A percentile compares a stretch with the other conserved stretches of the same genome.
Conservation (phyloP, 768 basidiomycete species). For the Cantharellus anzutake region DNA sequence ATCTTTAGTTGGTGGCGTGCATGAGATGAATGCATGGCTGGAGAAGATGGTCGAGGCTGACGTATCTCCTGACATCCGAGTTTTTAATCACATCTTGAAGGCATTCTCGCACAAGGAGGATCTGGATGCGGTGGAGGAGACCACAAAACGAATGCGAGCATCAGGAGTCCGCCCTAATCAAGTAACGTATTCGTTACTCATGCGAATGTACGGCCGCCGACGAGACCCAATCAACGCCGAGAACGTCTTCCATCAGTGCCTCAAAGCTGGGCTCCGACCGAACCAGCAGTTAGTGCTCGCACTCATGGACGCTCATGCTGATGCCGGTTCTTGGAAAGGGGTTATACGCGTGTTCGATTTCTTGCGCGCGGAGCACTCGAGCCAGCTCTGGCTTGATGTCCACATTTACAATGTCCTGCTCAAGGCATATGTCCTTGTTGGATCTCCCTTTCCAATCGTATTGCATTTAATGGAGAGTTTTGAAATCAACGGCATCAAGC, state of each 20-base stretch:
- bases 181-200: constrained; percentile 44
- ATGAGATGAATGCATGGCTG: constrained; percentile 36
- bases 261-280: constrained; percentile 40
- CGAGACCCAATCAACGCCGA: constrained; percentile 48
- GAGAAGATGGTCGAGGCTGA: constrained; percentile 29
- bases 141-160: constrained; percentile 43
- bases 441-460: constrained; percentile 52
- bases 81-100: constrained; percentile 43
- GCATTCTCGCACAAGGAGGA: constrained; percentile 37
- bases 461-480: constrained; percentile 38
- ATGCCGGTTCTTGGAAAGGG: constrained; percentile 59
- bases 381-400: constrained; percentile 27
- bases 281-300: constrained; percentile 46
- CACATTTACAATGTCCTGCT: constrained; percentile 60
- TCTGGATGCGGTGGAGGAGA: constrained; percentile 26
- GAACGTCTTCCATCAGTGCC: constrained; percentile 41
- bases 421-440: constrained; percentile 67
- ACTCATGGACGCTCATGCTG: constrained; percentile 69
- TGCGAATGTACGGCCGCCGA: constrained; percentile 43
- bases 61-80: constrained; percentile 31
- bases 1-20: constrained; percentile 26
- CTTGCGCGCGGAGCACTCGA: constrained; percentile 21
- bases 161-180: constrained; percentile 28
- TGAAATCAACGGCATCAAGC: constrained; percentile 28
- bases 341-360: constrained; percentile 54